Conservation (phyloP, 208 protist genomes). For the Leishmania tropica region DNA sequence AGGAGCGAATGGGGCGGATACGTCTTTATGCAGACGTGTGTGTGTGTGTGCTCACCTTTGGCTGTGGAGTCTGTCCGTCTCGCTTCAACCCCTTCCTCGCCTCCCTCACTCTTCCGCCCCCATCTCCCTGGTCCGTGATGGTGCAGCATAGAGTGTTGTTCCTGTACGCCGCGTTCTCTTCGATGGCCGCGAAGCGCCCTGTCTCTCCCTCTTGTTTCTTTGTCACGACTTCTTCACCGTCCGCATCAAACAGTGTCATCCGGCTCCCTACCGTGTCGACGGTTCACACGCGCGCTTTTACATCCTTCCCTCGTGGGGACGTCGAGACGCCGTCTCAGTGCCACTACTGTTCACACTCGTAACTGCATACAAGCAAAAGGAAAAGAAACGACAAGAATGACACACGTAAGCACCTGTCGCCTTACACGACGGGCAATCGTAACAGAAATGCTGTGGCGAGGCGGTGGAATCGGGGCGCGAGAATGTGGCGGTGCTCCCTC, state of each 20-base stretch:
- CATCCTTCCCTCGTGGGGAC: background rate
- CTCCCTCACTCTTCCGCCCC: background rate
- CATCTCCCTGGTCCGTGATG: background rate
- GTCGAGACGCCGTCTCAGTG: no score
- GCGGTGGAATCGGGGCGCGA: background rate
- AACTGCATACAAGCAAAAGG: background rate
- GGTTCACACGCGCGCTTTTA: background rate
- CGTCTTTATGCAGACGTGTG: background rate
- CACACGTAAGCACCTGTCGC: background rate
- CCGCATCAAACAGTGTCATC: background rate
- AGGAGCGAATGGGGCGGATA: background rate
- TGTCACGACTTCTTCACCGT: background rate
- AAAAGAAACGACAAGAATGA: background rate
- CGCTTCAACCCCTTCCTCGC: background rate
- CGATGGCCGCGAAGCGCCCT: background rate
- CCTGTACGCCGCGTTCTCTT: background rate
- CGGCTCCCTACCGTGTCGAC: background rate
- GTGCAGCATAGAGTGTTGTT: background rate
- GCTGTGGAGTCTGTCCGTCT: background rate
- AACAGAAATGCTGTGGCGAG: background rate
- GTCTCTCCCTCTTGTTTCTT: background rate
- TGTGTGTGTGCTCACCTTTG: background rate
- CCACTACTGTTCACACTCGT: background rate
- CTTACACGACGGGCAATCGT: background rate
- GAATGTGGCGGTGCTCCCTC: background rate